Conservation (phyloP, 2,329 filamentous ascomycete genomes). For the Helotiales sp. region DNA sequence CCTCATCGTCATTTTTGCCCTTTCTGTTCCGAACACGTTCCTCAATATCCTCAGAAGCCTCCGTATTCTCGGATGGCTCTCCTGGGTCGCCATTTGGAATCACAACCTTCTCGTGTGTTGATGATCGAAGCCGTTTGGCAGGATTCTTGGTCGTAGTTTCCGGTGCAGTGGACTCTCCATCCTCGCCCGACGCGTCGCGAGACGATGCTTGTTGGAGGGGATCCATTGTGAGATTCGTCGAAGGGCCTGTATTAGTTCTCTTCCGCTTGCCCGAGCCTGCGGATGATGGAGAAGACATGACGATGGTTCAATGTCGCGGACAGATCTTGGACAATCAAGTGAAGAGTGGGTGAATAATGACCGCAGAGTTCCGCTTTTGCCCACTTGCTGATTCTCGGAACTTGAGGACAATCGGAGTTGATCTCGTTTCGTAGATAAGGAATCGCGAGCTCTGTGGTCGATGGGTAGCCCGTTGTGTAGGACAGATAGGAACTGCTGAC, state of each 20-base stretch:
- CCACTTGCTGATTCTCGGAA: neutral
- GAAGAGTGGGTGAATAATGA: neutral
- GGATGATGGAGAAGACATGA: slow-evolving; percentile 46
- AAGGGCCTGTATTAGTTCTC: slow-evolving; percentile 62
- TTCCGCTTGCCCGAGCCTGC: slow-evolving; percentile 74
- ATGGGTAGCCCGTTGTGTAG: slow-evolving; percentile 7
- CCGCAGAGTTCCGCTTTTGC: neutral
- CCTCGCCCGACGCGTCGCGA: slow-evolving; percentile 82
- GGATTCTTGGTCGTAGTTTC: slow-evolving; percentile 65
- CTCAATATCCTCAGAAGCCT: slow-evolving; percentile 70
- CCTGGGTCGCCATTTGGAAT: slow-evolving; percentile 58
- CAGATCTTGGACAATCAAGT: neutral
- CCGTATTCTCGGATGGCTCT: slow-evolving; percentile 72
- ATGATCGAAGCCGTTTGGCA: slow-evolving; percentile 73
- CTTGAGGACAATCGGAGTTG: neutral
- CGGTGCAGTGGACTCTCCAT: slow-evolving; percentile 74
- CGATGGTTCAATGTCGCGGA: slow-evolving; percentile 9
- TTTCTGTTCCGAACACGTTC: slow-evolving; percentile 62
- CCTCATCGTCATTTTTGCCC: slow-evolving; percentile 49
- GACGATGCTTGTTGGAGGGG: slow-evolving; percentile 70
- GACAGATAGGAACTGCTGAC: neutral
- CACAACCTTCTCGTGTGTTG: slow-evolving; percentile 38
- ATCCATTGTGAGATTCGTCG: slow-evolving; percentile 58
- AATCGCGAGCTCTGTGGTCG: neutral
- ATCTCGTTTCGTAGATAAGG: neutral